phyloP scores from a whole-genome alignment of 2,329 filamentous ascomycete species.

The Ilyonectria robusta region DNA sequence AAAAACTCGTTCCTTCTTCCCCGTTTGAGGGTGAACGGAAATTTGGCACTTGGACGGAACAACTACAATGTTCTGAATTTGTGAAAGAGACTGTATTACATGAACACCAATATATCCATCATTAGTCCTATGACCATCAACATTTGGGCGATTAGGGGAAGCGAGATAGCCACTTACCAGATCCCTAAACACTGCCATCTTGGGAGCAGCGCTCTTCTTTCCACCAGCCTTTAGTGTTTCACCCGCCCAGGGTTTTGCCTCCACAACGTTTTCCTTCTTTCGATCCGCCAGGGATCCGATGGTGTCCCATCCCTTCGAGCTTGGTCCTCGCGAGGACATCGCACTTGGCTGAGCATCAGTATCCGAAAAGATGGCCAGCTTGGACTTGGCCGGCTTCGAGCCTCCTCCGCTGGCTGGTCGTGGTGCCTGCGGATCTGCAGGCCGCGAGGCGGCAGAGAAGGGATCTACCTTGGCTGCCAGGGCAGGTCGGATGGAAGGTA shows the following conservation, averaged over 20 bases:
- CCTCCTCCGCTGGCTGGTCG: constrained; percentile 63
- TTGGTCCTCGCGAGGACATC: constrained; percentile 65
- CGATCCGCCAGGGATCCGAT: constrained; percentile 89
- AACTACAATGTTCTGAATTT: constrained; percentile 77
- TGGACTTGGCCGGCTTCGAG: constrained; percentile 79
- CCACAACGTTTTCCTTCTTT: constrained; percentile 93
- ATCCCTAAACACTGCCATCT: constrained; percentile 96
- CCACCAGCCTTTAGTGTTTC: constrained; percentile 91
- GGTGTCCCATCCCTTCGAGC: constrained; percentile 87
- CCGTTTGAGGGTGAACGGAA: constrained; percentile 84
- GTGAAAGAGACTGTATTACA: constrained; percentile 69
- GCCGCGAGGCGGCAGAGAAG: constrained; percentile 72
- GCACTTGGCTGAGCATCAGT: constrained; percentile 72
- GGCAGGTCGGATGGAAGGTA: constrained; percentile 86
- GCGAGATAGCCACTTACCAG: constrained; percentile 73
- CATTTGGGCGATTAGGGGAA: constrained; percentile 68
- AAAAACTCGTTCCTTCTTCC: constrained; percentile 88
- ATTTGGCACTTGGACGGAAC: constrained; percentile 82
- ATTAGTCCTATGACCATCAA: constrained; percentile 99
- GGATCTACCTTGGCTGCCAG: constrained; percentile 90
- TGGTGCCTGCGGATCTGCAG: constrained; percentile 77
- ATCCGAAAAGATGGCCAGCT: constrained; percentile 94
- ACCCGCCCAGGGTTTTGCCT: constrained; percentile 91
- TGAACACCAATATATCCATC: constrained; percentile 60
- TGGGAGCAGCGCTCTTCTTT: constrained; percentile 79